Conservation (phyloP, 306 rosid species). For the Biancaea sappan region DNA sequence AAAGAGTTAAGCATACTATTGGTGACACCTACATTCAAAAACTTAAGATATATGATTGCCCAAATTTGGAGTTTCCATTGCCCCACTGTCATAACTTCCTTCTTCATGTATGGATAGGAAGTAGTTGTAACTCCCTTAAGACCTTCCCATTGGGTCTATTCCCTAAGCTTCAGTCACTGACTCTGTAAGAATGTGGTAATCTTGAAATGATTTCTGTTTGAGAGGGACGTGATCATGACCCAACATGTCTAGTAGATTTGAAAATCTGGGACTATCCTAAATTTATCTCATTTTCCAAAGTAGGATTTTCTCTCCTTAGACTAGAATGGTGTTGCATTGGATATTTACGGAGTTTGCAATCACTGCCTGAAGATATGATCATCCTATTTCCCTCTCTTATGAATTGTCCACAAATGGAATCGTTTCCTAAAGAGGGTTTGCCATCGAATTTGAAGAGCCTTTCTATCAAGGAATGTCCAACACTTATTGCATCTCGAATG, state of each 20-base stretch:
- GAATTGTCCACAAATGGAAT: not conserved
- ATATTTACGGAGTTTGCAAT: not conserved
- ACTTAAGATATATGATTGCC: not conserved
- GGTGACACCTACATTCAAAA: not conserved
- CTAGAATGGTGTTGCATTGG: not conserved
- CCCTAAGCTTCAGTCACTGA: not conserved
- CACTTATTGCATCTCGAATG: not conserved
- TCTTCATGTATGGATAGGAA: not conserved
- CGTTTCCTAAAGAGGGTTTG: not conserved
- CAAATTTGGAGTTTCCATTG: not conserved
- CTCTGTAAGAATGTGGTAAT: fast-evolving
- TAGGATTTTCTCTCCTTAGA: not conserved
- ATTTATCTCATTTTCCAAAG: not conserved
- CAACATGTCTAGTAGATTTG: fast-evolving
- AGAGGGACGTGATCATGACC: not conserved
- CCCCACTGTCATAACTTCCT: not conserved
- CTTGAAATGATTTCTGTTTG: not conserved
- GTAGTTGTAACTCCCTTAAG: not conserved
- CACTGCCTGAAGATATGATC: not conserved
- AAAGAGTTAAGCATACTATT: conserved; percentile 5
- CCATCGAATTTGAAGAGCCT: not conserved
- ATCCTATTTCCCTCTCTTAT: not conserved
- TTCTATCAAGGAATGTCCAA: not conserved
- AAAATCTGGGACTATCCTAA: not conserved
- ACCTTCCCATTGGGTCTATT: not conserved